A percentile compares a stretch with the other conserved stretches of the same genome.
Evolutionary conservation across 2,329 filamentous ascomycete species (phyloP).

Genomic region (Apiospora hydei): DNA sequence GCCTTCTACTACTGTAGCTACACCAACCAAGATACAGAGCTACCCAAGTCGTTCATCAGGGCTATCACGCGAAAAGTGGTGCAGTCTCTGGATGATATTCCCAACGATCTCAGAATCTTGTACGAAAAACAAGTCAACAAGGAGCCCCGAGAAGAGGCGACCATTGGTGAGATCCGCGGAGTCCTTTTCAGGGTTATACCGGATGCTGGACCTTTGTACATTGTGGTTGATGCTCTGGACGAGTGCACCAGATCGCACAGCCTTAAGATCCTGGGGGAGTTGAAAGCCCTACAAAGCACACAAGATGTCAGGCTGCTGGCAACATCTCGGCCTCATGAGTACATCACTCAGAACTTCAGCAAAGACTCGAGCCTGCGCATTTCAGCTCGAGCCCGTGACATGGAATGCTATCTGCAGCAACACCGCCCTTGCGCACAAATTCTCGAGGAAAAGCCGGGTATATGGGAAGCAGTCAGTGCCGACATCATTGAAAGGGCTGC

Average conservation of each 20-base stretch:
- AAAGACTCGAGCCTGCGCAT: background rate
- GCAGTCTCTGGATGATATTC: background rate
- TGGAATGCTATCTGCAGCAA: background rate
- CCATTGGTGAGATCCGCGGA: background rate
- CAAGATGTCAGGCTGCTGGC: background rate
- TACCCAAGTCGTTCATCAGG: background rate
- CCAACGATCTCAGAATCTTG: background rate
- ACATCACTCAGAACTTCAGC: background rate
- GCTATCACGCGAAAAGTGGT: background rate
- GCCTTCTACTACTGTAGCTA: background rate
- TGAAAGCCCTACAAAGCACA: background rate
- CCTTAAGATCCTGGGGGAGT: fast-evolving
- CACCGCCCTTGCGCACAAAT: background rate
- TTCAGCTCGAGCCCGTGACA: background rate
- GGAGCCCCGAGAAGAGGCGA: background rate
- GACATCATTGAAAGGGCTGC: background rate
- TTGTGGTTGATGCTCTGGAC: background rate
- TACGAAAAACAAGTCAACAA: background rate
- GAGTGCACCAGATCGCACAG: background rate
- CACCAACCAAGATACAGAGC: fast-evolving
- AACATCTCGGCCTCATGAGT: background rate
- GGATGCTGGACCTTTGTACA: background rate
- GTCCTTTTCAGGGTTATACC: background rate
- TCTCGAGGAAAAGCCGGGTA: background rate
- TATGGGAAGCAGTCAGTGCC: background rate